These are phyloP conservation scores for Yamagishiella unicocca DNA, from an alignment of 139 green algal genomes.

Conservation along the genomic window DNA sequence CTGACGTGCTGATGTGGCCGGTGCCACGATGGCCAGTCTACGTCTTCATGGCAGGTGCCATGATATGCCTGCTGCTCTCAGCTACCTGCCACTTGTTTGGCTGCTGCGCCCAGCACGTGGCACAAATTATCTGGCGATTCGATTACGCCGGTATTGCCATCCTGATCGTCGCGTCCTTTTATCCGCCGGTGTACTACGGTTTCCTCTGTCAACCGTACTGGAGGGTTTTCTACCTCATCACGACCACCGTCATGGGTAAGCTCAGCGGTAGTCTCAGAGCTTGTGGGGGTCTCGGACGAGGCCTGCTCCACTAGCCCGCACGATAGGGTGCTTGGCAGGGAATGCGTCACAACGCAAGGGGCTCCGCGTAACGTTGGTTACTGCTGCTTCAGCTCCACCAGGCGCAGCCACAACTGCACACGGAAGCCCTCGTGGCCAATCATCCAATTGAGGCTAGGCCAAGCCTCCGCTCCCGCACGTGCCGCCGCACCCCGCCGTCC, in stretches of 20 bases:
- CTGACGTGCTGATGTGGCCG: slow-evolving; percentile 50
- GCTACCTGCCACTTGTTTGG: slow-evolving; percentile 91
- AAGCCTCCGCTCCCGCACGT: neutral
- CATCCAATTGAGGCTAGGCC: neutral
- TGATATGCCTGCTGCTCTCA: slow-evolving; percentile 90
- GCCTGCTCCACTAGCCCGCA: too few relatives aligned
- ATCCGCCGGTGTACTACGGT: slow-evolving; percentile 93
- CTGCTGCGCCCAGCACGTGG: slow-evolving; percentile 84
- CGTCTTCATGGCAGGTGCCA: slow-evolving; percentile 90
- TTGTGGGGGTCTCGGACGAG: too few relatives aligned
- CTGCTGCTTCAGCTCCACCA: too few relatives aligned
- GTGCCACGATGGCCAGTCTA: slow-evolving; percentile 68
- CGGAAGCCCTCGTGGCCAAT: too few relatives aligned
- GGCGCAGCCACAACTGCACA: too few relatives aligned
- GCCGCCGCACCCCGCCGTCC: neutral
- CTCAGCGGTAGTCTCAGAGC: too few relatives aligned
- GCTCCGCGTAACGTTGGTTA: too few relatives aligned
- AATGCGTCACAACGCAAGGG: too few relatives aligned
- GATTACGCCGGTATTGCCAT: slow-evolving; percentile 96
- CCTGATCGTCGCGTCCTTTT: slow-evolving; percentile 97
- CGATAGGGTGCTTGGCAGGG: too few relatives aligned
- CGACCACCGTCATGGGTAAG: slow-evolving; percentile 77
- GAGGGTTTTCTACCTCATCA: slow-evolving; percentile 82
- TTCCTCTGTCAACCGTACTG: slow-evolving; percentile 90
- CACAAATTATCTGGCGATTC: slow-evolving; percentile 85